Evolutionary conservation across 495 filamentous ascomycete species (phyloP).

Genomic region (Aspergillus homomorphus): DNA sequence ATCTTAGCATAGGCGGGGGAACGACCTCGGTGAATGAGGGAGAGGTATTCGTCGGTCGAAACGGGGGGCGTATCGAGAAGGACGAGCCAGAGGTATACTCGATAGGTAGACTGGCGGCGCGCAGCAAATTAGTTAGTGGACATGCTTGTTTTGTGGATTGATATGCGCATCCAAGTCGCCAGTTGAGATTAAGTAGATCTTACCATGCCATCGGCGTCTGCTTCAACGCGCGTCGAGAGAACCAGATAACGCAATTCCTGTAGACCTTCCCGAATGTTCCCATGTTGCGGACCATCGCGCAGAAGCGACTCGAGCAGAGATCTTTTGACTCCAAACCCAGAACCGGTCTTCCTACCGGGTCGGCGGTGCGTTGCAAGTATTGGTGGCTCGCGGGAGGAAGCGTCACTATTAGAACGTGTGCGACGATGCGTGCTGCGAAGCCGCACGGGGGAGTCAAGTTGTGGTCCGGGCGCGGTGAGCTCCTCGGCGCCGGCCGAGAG

Average conservation of each 20-base stretch:
- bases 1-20: conserved; percentile 96
- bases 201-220: conserved; percentile 90
- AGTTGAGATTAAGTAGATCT: conserved; percentile 14
- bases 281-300: conserved; percentile 69
- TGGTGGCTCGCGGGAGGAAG: conserved; percentile 43
- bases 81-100: conserved; percentile 94
- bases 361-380: conserved; percentile 43
- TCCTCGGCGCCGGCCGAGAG: conserved; percentile 24
- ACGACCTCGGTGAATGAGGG: conserved; percentile 85
- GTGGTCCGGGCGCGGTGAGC: conserved; percentile 15
- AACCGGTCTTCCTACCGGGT: conserved; percentile 51
- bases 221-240: conserved; percentile 72
- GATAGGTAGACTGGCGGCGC: conserved; percentile 69
- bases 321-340: conserved; percentile 55
- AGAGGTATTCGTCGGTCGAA: conserved; percentile 80
- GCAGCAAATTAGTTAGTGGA: conserved; percentile 12
- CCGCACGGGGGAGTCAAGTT: conserved; percentile 26
- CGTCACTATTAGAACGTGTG: conserved; percentile 73
- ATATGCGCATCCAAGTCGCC: not conserved
- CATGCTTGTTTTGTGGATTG: no score
- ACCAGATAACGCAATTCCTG: conserved; percentile 74
- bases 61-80: conserved; percentile 82
- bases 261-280: conserved; percentile 62
- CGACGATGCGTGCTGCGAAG: conserved; percentile 48
- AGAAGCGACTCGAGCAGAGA: conserved; percentile 62